A percentile compares a stretch with the other conserved stretches of the same genome.
phyloP scores from a whole-genome alignment of 1,139 yeast species.

The Saccharomyces hybrid region DNA sequence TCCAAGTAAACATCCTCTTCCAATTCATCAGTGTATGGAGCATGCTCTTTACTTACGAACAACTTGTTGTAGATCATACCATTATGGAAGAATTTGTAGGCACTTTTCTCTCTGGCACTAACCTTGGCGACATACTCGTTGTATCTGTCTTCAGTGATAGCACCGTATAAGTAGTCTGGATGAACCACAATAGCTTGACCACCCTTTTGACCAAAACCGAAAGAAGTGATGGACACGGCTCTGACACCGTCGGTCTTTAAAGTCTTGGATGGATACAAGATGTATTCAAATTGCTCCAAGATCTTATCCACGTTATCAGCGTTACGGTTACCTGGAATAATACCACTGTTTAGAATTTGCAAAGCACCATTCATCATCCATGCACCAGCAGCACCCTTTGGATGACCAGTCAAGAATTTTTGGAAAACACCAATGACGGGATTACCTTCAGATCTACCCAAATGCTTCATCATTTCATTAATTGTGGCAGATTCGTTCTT shows the following conservation, averaged over 20 bases:
- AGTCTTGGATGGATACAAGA: constrained; percentile 89
- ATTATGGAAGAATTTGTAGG: constrained; percentile 94
- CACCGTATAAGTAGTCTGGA: constrained; percentile 87
- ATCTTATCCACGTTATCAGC: constrained; percentile 90
- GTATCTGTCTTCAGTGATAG: constrained; percentile 65
- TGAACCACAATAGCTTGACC: constrained; percentile 89
- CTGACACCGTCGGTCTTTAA: constrained; percentile 94
- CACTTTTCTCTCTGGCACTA: constrained; percentile 72
- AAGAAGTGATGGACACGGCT: constrained; percentile 94
- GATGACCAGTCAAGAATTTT: constrained; percentile 98
- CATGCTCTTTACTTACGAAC: constrained; percentile 87
- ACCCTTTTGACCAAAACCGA: constrained; percentile 99
- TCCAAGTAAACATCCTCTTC: constrained; percentile 89
- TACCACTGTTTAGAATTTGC: constrained; percentile 85
- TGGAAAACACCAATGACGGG: constrained; percentile 98
- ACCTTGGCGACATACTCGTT: constrained; percentile 66
- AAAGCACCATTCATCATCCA: constrained; percentile 99
- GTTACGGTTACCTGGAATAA: constrained; percentile 97
- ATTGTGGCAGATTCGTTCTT: constrained; percentile 93
- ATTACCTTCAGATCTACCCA: constrained; percentile 96
- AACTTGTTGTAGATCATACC: constrained; percentile 86
- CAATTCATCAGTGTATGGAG: constrained; percentile 84
- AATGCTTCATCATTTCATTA: constrained; percentile 85
- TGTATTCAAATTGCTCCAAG: constrained; percentile 77
- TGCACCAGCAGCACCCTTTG: constrained; percentile 99